Conservation (phyloP, 1,284 basidiomycete genomes). For the Psilocybe mexicana region DNA sequence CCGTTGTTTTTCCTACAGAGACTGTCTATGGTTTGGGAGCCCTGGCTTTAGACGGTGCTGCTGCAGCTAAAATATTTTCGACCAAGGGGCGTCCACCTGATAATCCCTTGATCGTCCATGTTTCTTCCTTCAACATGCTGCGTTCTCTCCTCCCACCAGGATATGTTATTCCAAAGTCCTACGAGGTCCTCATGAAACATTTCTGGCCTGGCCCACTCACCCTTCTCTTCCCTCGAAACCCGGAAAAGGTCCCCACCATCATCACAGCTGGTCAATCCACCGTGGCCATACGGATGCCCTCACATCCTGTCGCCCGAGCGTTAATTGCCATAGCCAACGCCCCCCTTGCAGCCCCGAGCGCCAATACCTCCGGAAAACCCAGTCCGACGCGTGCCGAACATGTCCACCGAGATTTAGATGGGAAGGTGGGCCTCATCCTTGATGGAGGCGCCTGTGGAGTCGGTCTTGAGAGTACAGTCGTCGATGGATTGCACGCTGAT, state of each 20-base stretch:
- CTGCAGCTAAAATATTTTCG: conserved; percentile 78
- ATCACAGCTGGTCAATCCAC: conserved; percentile 82
- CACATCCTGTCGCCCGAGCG: conserved; percentile 89
- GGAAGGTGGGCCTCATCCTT: conserved; percentile 77
- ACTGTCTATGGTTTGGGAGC: conserved; percentile 98
- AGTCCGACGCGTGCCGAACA: conserved; percentile 93
- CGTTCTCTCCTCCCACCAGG: conserved; percentile 64
- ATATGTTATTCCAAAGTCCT: conserved; percentile 63
- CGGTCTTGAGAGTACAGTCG: conserved; percentile 94
- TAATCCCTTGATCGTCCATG: conserved; percentile 97
- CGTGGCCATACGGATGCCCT: conserved; percentile 93
- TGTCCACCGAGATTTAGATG: conserved; percentile 78
- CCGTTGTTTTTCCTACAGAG: conserved; percentile 94
- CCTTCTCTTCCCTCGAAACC: conserved; percentile 82
- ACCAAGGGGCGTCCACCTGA: conserved; percentile 94
- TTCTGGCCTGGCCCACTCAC: conserved; percentile 98
- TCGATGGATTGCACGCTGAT: conserved; percentile 79
- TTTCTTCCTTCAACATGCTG: conserved; percentile 87
- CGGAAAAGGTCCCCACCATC: conserved; percentile 56
- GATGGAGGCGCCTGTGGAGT: conserved; percentile 93
- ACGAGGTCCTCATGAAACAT: conserved; percentile 70
- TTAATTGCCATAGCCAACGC: conserved; percentile 76
- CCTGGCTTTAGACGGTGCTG: conserved; percentile 68
- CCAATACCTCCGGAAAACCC: conserved; percentile 93
- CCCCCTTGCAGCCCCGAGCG: conserved; percentile 93